These are phyloP conservation scores for Gloeopeniophorella convolvens DNA, from an alignment of 768 basidiomycete species.

Conservation along the genomic window DNA sequence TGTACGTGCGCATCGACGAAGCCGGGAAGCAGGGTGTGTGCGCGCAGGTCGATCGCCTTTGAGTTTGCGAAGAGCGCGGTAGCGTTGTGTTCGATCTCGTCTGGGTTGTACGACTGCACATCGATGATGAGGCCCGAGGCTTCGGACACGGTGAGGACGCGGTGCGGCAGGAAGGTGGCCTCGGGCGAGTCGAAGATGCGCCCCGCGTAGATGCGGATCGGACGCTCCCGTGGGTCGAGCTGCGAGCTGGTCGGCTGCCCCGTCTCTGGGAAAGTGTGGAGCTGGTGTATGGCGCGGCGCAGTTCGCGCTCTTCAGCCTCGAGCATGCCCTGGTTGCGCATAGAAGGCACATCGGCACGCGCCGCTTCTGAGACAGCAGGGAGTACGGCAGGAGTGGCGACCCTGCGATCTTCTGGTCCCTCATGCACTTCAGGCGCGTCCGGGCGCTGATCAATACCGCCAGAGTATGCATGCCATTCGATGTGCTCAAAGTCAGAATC, in stretches of 20 bases:
- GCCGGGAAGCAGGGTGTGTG: constrained; percentile 47
- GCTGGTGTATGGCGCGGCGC: no score
- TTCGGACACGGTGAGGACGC: constrained; percentile 42
- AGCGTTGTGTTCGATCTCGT: constrained; percentile 4
- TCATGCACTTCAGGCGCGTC: no score
- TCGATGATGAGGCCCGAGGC: constrained; percentile 43
- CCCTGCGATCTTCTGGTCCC: no score
- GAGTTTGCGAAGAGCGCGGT: constrained; percentile 17
- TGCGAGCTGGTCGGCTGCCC: neutral
- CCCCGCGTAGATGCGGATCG: constrained; percentile 34
- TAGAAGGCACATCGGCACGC: no score
- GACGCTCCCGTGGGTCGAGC: neutral
- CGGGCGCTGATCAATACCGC: no score
- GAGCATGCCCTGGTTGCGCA: no score
- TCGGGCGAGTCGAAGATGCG: constrained; percentile 45
- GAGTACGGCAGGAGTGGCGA: no score
- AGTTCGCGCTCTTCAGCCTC: no score
- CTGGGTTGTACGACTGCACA: constrained; percentile 26
- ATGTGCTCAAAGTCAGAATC: no score
- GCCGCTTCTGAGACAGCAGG: no score
- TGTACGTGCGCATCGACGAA: constrained; percentile 55
- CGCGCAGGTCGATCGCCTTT: constrained; percentile 39
- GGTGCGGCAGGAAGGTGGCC: constrained; percentile 36
- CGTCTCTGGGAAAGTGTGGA: neutral
- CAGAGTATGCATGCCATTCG: no score